phyloP scores from a whole-genome alignment of 805 yeast species.

The Kluyveromyces wickerhamii region DNA sequence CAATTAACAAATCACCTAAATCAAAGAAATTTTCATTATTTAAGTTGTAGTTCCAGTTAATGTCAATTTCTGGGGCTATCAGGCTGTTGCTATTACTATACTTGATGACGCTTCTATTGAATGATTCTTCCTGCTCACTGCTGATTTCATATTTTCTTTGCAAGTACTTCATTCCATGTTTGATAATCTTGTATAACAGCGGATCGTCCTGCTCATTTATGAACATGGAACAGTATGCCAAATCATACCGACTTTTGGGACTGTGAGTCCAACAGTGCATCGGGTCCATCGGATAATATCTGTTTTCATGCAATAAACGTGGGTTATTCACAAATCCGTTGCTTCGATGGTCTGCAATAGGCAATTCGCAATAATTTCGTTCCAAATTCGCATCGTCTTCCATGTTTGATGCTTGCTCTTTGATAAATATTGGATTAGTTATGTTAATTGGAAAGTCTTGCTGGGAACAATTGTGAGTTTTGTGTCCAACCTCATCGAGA shows the following conservation, averaged over 20 bases:
- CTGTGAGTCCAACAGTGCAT: slow-evolving; percentile 3
- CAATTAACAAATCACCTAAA: slow-evolving; percentile 2
- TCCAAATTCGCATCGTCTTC: background rate
- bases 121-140: background rate
- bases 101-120: too few species aligned
- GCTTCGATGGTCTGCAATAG: background rate
- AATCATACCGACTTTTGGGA: background rate
- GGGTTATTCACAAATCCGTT: slow-evolving; percentile 4
- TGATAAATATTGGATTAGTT: background rate
- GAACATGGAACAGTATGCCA: slow-evolving; percentile 2
- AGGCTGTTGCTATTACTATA: background rate
- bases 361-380: background rate
- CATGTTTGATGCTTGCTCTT: background rate
- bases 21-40: slow-evolving; percentile 2
- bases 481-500: background rate
- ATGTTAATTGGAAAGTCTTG: background rate
- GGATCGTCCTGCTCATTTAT: slow-evolving; percentile 1
- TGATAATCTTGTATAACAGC: slow-evolving; percentile 1
- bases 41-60: background rate
- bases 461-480: background rate
- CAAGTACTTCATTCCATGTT: slow-evolving; percentile 3
- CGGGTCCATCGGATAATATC: slow-evolving; percentile 1
- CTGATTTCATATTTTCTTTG: background rate
- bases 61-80: background rate
- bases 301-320: slow-evolving; percentile 1